Percentiles rank a stretch among this genome's conserved stretches.
These are phyloP conservation scores for Cryptosporidium sp. DNA, from an alignment of 169 alveolate genomes.

Conservation along the genomic window DNA sequence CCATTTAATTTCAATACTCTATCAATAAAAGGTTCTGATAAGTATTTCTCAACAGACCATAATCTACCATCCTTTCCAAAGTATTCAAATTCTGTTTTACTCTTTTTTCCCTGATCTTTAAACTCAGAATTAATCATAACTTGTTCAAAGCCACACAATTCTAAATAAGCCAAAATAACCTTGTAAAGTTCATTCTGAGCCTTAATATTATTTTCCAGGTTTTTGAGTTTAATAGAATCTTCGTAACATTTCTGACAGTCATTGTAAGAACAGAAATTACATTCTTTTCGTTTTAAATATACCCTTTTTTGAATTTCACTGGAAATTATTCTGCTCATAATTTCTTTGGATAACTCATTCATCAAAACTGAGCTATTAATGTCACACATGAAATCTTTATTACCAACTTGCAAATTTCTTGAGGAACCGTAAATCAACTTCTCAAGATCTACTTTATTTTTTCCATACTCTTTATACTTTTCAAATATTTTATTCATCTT, in stretches of 20 bases:
- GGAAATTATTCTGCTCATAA: constrained; percentile 18
- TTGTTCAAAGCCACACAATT: constrained; percentile 20
- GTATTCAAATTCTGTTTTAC: not conserved
- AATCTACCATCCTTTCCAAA: constrained; percentile 32
- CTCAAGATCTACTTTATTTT: constrained; percentile 19
- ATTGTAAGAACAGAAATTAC: constrained; percentile 13
- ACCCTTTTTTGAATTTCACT: constrained; percentile 34
- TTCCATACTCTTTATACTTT: constrained; percentile 12
- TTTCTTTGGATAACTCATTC: constrained; percentile 21
- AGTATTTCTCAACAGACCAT: constrained; percentile 51
- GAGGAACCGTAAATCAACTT: not conserved
- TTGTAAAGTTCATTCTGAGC: constrained; percentile 1
- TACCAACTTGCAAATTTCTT: not conserved
- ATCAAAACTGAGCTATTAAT: constrained; percentile 25
- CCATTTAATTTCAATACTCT: not conserved
- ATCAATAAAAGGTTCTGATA: constrained; percentile 23
- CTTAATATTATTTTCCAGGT: not conserved
- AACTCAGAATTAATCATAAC: not conserved
- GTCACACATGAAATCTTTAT: not conserved
- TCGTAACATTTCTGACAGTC: not conserved
- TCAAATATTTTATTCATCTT: constrained; percentile 10
- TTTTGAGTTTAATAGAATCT: not conserved
- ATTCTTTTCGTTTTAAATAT: not conserved
- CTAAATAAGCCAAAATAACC: not conserved
- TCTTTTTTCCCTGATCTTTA: not conserved